Evolutionary conservation across 495 filamentous ascomycete species (phyloP).

Genomic region (Penicillium pancosmium): DNA sequence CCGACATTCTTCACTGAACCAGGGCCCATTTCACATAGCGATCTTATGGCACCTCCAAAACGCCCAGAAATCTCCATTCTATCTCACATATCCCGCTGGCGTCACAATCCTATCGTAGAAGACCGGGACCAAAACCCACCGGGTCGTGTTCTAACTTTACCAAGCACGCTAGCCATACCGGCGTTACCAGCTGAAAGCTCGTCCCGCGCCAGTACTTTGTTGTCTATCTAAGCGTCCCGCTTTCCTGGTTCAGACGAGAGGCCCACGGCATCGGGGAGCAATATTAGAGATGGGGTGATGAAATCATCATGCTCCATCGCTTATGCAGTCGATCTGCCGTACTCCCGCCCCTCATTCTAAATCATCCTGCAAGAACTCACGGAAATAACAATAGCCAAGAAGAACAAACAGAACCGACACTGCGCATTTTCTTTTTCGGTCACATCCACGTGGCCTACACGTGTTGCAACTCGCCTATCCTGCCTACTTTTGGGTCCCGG

Average conservation of each 20-base stretch:
- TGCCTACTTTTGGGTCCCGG: slow-evolving; percentile 17
- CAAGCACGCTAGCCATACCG: slow-evolving; percentile 2
- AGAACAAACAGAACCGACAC: neutral
- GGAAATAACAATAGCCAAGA: slow-evolving; percentile 4
- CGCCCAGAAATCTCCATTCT: neutral
- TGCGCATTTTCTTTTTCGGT: slow-evolving; percentile 2
- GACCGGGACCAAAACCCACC: neutral
- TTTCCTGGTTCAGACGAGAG: neutral
- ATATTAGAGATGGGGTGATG: slow-evolving; percentile 2
- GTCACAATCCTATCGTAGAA: neutral
- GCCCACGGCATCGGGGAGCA: neutral
- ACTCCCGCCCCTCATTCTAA: slow-evolving; percentile 1
- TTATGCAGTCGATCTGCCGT: slow-evolving; percentile 20
- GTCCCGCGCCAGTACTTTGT: neutral
- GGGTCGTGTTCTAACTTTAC: neutral
- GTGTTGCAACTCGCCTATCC: slow-evolving; percentile 33
- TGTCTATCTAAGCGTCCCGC: neutral
- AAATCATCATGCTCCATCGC: slow-evolving; percentile 6
- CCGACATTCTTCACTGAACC: slow-evolving; percentile 1
- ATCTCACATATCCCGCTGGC: neutral
- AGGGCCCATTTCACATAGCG: neutral
- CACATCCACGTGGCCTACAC: slow-evolving; percentile 31
- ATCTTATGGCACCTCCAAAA: neutral
- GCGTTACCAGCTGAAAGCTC: neutral
- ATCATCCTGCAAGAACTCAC: slow-evolving; percentile 2